Base-by-base conservation (phyloP, 2,329 filamentous ascomycete species). In the Alternaria tenuissima region DNA sequence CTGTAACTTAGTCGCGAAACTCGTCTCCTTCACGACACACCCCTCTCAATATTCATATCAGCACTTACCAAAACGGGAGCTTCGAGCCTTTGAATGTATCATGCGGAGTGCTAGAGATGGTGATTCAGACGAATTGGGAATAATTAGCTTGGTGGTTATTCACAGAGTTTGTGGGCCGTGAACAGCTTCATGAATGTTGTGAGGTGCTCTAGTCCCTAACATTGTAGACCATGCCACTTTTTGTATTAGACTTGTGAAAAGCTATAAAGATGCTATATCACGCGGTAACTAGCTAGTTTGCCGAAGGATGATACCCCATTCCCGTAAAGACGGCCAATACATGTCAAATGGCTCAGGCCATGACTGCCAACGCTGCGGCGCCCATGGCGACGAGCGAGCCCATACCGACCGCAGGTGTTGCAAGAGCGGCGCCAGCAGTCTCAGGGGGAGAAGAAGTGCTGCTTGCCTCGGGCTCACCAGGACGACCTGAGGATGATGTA, bases 311-410 rank as follows among this genome's bases (percentile, higher is more conserved):
- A 55, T 32, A 42, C 30, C 43, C 54, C 22, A 14, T 32, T 62
- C 55, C 59, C 42, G 44, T 52, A 58, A 52, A 41, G 63, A 55
- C 61, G 57, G 46, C 55, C 58, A 61, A 64, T 56, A 32, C 58
- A 63, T 52, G 38, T 49, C 30, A 41, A 51, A 36, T 44, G 16
- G 48, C 48, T 62, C 63, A 74, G 65, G 60, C 66, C 28, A 70
- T 47, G 44, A 62, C 58, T 57, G 61, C 66, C 52, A 73, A 57
- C 41, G 61, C 67, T 46, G 59, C 64, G 61, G 68, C 67, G 46
- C 69, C 70, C 28, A 61, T 69, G 54, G 55, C 69, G 32, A 73
- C 42, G 20, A 74, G 48, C 32, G 66, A 66, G 34, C 68, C 66
- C 61, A 72, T 51, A 28, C 66, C 63, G 24, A 61, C 39, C 34